phyloP scores from a whole-genome alignment of 441 rosid genomes.

The Erodium chrysanthum region DNA sequence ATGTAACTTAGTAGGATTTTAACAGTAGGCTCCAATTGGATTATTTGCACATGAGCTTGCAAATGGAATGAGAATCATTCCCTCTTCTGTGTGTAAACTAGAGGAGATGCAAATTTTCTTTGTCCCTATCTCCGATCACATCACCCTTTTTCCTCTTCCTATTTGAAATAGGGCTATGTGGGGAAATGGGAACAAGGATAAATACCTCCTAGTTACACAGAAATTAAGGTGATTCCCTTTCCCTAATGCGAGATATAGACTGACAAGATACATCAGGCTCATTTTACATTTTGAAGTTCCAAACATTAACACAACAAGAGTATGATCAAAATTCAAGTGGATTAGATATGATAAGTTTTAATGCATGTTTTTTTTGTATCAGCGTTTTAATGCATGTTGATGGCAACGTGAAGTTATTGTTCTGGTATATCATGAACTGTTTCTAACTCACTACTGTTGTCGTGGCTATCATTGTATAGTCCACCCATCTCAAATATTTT shows the following conservation, averaged over 20 bases:
- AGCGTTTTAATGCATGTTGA: constrained; percentile 1
- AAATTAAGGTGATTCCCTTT: no score
- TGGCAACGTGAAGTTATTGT: neutral
- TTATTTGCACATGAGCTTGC: neutral
- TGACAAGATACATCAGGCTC: neutral
- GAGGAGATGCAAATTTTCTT: no score
- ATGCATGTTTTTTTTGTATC: no score
- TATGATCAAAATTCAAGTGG: neutral
- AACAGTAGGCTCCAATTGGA: neutral
- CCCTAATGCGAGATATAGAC: no score
- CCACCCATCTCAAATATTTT: constrained; percentile 75
- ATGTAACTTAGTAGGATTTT: no score
- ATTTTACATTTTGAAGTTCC: neutral
- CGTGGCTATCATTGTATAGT: constrained; percentile 87
- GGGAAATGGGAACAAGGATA: no score
- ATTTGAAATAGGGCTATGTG: no score
- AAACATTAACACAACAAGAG: neutral
- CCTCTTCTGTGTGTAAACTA: no score
- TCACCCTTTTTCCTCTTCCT: no score
- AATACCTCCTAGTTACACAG: no score
- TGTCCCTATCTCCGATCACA: no score
- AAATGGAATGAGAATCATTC: no score
- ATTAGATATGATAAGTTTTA: neutral
- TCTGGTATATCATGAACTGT: neutral
- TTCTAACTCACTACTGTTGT: constrained; percentile 53